Conservation (phyloP, 2,329 filamentous ascomycete species). For the Fusarium sp. region DNA sequence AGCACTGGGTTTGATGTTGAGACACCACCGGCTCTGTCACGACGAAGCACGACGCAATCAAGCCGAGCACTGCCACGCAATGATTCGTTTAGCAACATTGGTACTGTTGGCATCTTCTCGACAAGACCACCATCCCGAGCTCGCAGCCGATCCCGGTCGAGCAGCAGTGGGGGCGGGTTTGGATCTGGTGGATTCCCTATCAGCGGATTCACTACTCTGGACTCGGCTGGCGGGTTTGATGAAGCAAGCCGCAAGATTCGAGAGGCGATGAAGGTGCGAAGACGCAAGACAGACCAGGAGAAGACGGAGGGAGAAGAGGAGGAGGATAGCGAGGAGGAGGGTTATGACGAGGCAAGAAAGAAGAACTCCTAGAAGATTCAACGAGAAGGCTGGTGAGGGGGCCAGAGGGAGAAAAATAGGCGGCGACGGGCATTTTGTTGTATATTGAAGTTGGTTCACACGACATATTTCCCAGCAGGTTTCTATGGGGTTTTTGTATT, state of each 20-base stretch:
- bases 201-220: conserved; percentile 75
- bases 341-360: conserved; percentile 58
- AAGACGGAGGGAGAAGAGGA: conserved; percentile 50
- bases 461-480: conserved; percentile 5
- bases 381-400: not conserved
- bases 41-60: conserved; percentile 65
- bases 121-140: conserved; percentile 87
- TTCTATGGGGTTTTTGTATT: not conserved
- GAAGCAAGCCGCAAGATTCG: conserved; percentile 87
- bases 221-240: conserved; percentile 79
- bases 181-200: conserved; percentile 73
- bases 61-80: conserved; percentile 78
- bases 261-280: conserved; percentile 79
- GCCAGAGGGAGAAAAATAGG: not conserved
- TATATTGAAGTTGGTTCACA: conserved; percentile 15
- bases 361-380: conserved; percentile 51
- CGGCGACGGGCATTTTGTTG: conserved; percentile 29
- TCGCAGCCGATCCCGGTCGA: conserved; percentile 76
- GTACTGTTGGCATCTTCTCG: conserved; percentile 89
- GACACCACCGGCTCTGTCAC: conserved; percentile 56
- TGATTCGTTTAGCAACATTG: conserved; percentile 93
- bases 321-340: conserved; percentile 58
- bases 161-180: conserved; percentile 73
- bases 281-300: conserved; percentile 64
- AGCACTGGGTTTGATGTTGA: conserved; percentile 53